A percentile compares a stretch with the other conserved stretches of the same genome.
phyloP scores from a whole-genome alignment of 2,329 filamentous ascomycete genomes.

The Penicillium olsonii region DNA sequence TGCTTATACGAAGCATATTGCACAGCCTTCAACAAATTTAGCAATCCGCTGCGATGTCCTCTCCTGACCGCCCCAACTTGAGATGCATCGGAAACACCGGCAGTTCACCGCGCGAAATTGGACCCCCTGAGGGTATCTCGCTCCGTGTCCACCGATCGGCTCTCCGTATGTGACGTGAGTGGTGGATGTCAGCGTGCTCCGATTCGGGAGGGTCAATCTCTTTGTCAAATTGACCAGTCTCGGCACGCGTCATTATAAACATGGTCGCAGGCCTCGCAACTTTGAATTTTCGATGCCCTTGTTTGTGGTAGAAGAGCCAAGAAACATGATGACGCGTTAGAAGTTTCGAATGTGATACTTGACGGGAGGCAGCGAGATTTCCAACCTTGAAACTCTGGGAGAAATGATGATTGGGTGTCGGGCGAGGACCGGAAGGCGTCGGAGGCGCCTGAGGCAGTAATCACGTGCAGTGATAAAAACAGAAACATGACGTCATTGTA shows the following conservation, averaged over 20 bases:
- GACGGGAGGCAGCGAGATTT: neutral
- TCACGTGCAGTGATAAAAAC: slow-evolving; percentile 4
- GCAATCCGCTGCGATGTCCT: neutral
- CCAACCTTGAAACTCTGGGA: too few species aligned
- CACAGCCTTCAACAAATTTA: slow-evolving; percentile 11
- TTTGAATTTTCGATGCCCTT: neutral
- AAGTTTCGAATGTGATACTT: neutral
- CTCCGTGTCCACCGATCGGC: slow-evolving; percentile 4
- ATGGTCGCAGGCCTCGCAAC: neutral
- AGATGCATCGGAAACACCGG: slow-evolving; percentile 6
- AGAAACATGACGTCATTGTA: neutral
- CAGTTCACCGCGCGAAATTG: slow-evolving; percentile 1
- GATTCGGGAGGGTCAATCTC: neutral
- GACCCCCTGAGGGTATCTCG: slow-evolving; percentile 7
- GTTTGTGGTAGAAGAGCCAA: neutral
- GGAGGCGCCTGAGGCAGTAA: neutral
- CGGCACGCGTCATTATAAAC: neutral
- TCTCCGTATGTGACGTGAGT: neutral
- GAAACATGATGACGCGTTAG: slow-evolving; percentile 1
- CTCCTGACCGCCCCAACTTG: slow-evolving; percentile 5
- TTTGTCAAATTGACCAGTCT: neutral
- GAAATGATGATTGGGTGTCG: too few species aligned
- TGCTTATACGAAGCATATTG: neutral
- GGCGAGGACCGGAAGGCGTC: neutral
- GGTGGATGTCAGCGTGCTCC: neutral